Base-by-base conservation (phyloP, 192 early-diverging fungal genomes). In the Haplosporangium gracile region DNA sequence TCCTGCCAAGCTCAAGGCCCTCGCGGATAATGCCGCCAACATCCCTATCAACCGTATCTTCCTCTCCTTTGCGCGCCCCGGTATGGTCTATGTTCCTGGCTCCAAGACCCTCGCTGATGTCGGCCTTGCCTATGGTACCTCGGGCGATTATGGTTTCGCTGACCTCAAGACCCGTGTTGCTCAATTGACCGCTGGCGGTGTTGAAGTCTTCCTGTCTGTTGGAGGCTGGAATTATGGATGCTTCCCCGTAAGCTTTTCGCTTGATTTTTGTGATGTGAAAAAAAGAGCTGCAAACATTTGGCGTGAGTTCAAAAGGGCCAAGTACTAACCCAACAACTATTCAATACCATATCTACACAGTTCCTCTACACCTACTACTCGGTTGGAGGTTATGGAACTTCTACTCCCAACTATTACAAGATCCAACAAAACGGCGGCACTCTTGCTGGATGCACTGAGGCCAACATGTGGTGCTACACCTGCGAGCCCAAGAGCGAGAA, bases 381-480 rank as follows among this genome's bases (percentile, higher is more conserved):
- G 2, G 84, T 86, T 47, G 84, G 84, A 74, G 84, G 84, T 45
- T 86, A 86, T 34, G 84, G 84, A 29, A 86, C 84, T 11, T 69
- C 75, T 16, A 86, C 84, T n/a, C 84, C 84, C 72, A 86, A 86
- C 79, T 86, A 80, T 76, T 86, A 86, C 79, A 86, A 86, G 84
- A 86, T 86, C 51, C 16, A 68, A n/a, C 49, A 81, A 18, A 73
- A 74, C 77, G 70, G 83, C 26, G 78, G 84, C 39, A 74, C 83
- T 16, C 78, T 86, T 38, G 75, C 71, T 26, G 75, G 29, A 4
- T 86, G 84, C 36, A 81, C 78, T 5, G 84, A 86, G 76, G 75
- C 84, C 49, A 86, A 86, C 84, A 81, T 86, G 84, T 86, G 84
- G 84, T 86, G 84, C 76, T 86, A 86, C 84, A 86, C 84, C 49